A percentile compares a stretch with the other conserved stretches of the same genome.
These are phyloP conservation scores for Diplocarpon rosae DNA, from an alignment of 2,329 filamentous ascomycete species.

Conservation along the genomic window DNA sequence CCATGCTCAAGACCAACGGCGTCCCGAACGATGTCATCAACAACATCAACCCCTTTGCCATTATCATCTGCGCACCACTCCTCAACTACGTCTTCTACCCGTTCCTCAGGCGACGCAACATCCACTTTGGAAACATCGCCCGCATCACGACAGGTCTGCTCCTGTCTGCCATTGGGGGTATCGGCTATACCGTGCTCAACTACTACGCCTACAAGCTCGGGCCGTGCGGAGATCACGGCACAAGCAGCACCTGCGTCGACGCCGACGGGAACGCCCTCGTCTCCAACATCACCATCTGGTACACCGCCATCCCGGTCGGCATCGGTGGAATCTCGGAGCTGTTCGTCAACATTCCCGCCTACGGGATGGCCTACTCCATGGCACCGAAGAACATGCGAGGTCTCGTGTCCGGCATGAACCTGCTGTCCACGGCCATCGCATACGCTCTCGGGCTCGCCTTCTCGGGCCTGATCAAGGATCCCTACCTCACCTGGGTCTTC, in stretches of 20 bases:
- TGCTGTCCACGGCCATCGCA: slow-evolving; percentile 36
- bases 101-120: slow-evolving; percentile 46
- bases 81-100: slow-evolving; percentile 61
- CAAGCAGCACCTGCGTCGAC: slow-evolving; percentile 13
- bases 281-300: slow-evolving; percentile 31
- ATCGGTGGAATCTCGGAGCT: slow-evolving; percentile 41
- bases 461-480: slow-evolving; percentile 37
- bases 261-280: slow-evolving; percentile 14
- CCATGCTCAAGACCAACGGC: slow-evolving; percentile 55
- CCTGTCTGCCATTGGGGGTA: slow-evolving; percentile 48
- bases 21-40: slow-evolving; percentile 69
- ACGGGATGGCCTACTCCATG: slow-evolving; percentile 41
- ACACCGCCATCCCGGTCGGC: slow-evolving; percentile 43
- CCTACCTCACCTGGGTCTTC: slow-evolving; percentile 40
- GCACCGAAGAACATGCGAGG: slow-evolving; percentile 41
- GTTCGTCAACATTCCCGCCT: slow-evolving; percentile 40
- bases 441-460: slow-evolving; percentile 36
- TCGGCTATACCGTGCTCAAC: slow-evolving; percentile 44
- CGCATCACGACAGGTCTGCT: slow-evolving; percentile 62
- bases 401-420: slow-evolving; percentile 38
- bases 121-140: slow-evolving; percentile 64
- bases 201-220: slow-evolving; percentile 52
- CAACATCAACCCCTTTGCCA: slow-evolving; percentile 65
- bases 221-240: slow-evolving; percentile 40
- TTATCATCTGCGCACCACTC: slow-evolving; percentile 64